These are phyloP conservation scores for Volvariella volvacea DNA, from an alignment of 1,284 basidiomycete genomes.

Conservation along the genomic window DNA sequence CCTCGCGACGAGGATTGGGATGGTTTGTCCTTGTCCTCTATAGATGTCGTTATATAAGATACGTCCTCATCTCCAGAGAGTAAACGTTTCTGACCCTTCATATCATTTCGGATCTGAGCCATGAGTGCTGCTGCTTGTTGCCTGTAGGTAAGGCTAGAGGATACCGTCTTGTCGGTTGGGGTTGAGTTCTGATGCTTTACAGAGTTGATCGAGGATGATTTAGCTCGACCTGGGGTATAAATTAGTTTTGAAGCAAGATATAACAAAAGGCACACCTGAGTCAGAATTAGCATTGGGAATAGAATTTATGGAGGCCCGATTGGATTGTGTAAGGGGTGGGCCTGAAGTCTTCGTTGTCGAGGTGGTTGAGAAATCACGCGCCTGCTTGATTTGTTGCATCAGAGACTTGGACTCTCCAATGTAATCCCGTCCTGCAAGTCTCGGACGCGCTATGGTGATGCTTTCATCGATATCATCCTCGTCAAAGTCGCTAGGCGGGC, in stretches of 20 bases:
- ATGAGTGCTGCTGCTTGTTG: conserved; percentile 73
- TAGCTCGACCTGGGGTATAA: background rate
- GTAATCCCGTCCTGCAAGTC: conserved; percentile 49
- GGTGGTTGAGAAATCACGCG: conserved; percentile 67
- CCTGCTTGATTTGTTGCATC: conserved; percentile 71
- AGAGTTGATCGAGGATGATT: conserved; percentile 18
- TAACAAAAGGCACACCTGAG: too few relatives aligned
- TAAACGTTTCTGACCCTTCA: conserved; percentile 62
- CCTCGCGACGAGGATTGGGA: too few relatives aligned
- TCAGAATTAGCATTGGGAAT: background rate
- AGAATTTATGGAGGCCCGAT: conserved; percentile 1
- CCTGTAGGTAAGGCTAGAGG: conserved; percentile 58
- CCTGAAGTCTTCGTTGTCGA: conserved; percentile 45
- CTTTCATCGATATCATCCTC: conserved; percentile 38
- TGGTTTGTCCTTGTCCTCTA: conserved; percentile 25
- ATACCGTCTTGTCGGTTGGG: conserved; percentile 19
- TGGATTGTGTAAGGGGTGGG: conserved; percentile 15
- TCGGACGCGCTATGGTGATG: conserved; percentile 42
- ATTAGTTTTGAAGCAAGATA: too few relatives aligned
- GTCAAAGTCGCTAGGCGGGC: conserved; percentile 47
- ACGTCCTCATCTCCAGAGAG: conserved; percentile 60
- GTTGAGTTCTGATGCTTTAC: conserved; percentile 21
- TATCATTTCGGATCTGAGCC: conserved; percentile 75
- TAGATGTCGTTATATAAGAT: conserved; percentile 32
- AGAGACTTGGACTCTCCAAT: conserved; percentile 64